Evolutionary conservation across 2,329 filamentous ascomycete genomes (phyloP), one percentile per base, ranked within the genome.

Genomic region (Scedosporium boydii): DNA sequence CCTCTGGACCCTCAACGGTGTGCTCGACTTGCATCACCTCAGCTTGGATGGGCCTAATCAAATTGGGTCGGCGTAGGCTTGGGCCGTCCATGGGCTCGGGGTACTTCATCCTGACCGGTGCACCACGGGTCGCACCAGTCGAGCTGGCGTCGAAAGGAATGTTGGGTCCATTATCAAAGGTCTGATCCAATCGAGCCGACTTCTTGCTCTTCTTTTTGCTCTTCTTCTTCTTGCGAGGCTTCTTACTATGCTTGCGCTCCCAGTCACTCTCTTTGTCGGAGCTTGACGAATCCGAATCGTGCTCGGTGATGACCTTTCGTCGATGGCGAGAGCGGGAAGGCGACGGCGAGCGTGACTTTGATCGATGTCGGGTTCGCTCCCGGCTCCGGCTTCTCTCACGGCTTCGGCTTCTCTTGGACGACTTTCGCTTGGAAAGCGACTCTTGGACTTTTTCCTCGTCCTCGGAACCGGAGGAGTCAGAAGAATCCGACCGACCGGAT

Each of bases 1-100:
- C 83, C 53, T 78, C 72, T 3, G 74, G 73, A 1, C 71, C 73
- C 66, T 85, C 82, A 21, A 86, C 71, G 2, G 82, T 76, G 64
- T 84, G 80, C 67, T 87, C 83, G 1, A 83, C 76, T 61, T 83
- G 77, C 41, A 86, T 69, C 18, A 83, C 76, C 58, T 81, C 75
- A 27, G 80, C 74, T 27, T 76, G 75, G 48, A 78, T 72, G 2
- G 80, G 79, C 66, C 80, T 72, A 53, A 85, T 73, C 59, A 80
- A 74, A 55, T 80, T 76, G 0, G 79, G 77, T 4, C 71, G 72
- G 59, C 72, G 74, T 18, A 71, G 67, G 58, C 73, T 68, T 6
- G 74, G 71, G 9, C 62, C 62, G 18, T 71, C 70, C 26, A 70
- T 60, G 18, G 59, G 27, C 48, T 42, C 59, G n/a, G 59, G 59